phyloP scores from a whole-genome alignment of 1,284 basidiomycete genomes.

The Melampsora americana region DNA sequence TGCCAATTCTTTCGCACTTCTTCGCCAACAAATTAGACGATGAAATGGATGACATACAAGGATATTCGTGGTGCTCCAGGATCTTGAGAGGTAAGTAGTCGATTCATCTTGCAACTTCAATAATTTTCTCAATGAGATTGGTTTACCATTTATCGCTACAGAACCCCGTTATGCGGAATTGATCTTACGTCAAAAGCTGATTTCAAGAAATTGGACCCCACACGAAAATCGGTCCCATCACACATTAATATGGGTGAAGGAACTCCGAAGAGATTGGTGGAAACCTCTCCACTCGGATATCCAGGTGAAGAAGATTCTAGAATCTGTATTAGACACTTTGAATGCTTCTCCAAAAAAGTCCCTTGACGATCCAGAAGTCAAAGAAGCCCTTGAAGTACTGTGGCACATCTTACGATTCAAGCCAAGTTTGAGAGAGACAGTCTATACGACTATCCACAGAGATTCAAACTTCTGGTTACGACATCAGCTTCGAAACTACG shows the following conservation, averaged over 20 bases:
- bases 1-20: not conserved
- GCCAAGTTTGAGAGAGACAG: not conserved
- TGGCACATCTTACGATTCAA: constrained; percentile 3
- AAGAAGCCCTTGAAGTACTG: not conserved
- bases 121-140: not conserved
- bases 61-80: not conserved
- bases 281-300: not conserved
- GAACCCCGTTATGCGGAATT: constrained; percentile 2
- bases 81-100: not conserved
- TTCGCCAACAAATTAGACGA: not conserved
- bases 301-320: not conserved
- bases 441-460: not conserved
- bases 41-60: not conserved
- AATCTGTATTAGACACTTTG: not conserved
- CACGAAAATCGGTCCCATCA: not conserved
- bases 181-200: not conserved
- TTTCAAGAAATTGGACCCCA: not conserved
- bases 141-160: not conserved
- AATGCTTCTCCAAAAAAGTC: not conserved
- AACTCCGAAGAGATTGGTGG: not conserved
- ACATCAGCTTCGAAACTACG: not conserved
- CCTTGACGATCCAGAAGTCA: not conserved
- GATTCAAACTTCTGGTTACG: not conserved
- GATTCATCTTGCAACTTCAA: not conserved
- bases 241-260: not conserved